Evolutionary conservation across 306 rosid species (phyloP).

Genomic region (Dalbergia cultrata): DNA sequence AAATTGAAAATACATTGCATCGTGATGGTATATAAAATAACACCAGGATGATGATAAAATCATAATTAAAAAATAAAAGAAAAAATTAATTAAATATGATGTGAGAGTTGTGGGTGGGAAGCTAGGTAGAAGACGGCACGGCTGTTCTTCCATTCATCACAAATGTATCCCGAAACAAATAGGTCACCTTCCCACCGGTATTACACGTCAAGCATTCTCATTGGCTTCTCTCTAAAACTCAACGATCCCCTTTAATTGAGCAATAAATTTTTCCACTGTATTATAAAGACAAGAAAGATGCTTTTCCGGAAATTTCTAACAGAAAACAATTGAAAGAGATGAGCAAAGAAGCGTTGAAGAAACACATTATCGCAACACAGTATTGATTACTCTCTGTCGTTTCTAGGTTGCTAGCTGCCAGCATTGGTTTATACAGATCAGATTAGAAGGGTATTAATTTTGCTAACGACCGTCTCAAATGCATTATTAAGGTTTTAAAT

Average conservation of each 20-base stretch:
- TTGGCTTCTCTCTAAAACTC: conserved; percentile 36
- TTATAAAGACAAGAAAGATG: neutral
- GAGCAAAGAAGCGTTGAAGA: neutral
- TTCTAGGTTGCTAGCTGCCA: neutral
- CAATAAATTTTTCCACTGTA: conserved; percentile 56
- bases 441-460: too few species aligned
- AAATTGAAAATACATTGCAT: too few species aligned
- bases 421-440: neutral
- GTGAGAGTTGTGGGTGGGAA: neutral
- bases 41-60: neutral
- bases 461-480: too few species aligned
- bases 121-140: neutral
- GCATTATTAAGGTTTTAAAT: too few species aligned
- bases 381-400: too few species aligned
- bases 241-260: conserved; percentile 50
- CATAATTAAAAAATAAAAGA: neutral
- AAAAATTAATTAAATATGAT: neutral
- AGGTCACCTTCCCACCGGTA: conserved; percentile 51
- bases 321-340: neutral
- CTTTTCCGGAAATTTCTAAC: neutral
- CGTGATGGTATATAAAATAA: too few species aligned
- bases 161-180: conserved; percentile 21
- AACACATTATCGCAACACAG: neutral
- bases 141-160: neutral
- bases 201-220: conserved; percentile 7